Percentiles rank a stretch among this genome's conserved stretches.
Evolutionary conservation across 805 yeast species (phyloP).

Genomic region (Candida incommunis): DNA sequence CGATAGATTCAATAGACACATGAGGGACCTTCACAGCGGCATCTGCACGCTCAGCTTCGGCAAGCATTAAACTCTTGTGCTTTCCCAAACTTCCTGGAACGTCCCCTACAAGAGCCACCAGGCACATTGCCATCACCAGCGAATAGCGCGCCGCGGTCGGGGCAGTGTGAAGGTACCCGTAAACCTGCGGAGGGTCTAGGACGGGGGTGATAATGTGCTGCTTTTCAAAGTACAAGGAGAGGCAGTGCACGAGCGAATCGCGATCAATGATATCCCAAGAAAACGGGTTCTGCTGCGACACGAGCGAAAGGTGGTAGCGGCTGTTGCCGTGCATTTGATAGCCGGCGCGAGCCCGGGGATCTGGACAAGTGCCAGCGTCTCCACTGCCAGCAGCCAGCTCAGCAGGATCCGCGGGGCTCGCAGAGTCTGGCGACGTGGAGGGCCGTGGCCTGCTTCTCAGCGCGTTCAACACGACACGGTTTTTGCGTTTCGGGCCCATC

Average conservation of each 20-base stretch:
- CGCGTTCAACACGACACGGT: neutral
- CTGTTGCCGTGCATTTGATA: neutral
- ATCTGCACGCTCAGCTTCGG: neutral
- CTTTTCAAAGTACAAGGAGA: neutral
- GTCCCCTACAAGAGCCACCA: neutral
- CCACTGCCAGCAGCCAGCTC: neutral
- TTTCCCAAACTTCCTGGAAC: neutral
- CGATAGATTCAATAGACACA: neutral
- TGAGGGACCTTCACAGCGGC: neutral
- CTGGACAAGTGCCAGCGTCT: neutral
- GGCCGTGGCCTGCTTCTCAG: neutral
- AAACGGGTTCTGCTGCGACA: neutral
- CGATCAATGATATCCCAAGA: neutral
- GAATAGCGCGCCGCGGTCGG: neutral
- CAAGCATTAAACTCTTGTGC: neutral
- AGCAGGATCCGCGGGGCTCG: neutral
- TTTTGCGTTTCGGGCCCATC: neutral
- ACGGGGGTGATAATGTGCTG: conserved; percentile 1
- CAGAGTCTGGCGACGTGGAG: neutral
- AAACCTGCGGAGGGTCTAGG: neutral
- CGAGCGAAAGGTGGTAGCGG: too few relatives aligned
- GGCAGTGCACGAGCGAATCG: neutral
- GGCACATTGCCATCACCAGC: neutral
- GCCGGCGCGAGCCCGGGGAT: neutral
- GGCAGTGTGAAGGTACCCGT: neutral